phyloP scores from a whole-genome alignment of 768 basidiomycete species.

The Amyloporia xantha region DNA sequence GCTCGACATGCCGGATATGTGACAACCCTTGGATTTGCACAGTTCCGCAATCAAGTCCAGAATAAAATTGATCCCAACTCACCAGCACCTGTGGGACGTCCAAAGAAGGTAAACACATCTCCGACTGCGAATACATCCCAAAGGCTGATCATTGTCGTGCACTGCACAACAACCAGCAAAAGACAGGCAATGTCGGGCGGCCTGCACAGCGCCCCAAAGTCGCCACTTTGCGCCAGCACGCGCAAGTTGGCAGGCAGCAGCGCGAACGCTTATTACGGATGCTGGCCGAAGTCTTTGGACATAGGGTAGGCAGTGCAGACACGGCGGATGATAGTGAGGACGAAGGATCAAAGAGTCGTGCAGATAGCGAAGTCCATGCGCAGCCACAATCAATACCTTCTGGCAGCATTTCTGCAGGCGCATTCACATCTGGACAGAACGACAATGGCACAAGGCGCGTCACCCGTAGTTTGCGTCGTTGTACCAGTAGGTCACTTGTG shows the following conservation, averaged over 20 bases:
- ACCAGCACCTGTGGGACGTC: neutral
- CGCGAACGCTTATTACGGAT: neutral
- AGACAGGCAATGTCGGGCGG: neutral
- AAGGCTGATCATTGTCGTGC: neutral
- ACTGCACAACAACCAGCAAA: neutral
- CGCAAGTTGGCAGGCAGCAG: neutral
- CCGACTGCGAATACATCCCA: neutral
- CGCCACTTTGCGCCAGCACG: neutral
- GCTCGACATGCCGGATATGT: neutral
- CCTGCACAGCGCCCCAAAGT: neutral
- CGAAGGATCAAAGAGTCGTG: no score
- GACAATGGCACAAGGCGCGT: no score
- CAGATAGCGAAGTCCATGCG: no score
- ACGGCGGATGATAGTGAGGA: no score
- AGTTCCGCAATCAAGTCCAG: neutral
- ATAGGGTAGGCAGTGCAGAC: no score
- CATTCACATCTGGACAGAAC: no score
- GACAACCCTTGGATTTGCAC: neutral
- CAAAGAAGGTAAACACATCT: neutral
- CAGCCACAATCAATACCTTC: no score
- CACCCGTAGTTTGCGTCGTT: no score
- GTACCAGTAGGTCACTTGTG: no score
- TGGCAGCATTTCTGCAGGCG: no score
- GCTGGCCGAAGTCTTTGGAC: neutral
- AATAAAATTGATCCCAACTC: neutral